phyloP scores from a whole-genome alignment of 768 basidiomycete species.

The Tricholoma terreum region DNA sequence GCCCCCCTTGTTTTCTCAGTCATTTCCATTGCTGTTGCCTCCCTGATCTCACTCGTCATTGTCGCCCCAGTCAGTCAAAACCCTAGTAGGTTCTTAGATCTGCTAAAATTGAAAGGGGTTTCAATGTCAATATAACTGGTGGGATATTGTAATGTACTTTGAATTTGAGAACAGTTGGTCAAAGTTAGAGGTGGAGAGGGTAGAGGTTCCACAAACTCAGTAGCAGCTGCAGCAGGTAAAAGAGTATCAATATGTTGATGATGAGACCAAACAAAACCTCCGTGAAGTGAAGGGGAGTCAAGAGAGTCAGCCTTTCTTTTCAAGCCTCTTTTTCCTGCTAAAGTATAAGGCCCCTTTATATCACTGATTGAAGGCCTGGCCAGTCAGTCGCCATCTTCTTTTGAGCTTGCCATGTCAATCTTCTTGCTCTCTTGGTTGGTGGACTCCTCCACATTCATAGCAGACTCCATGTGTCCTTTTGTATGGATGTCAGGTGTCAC shows the following conservation, averaged over 20 bases:
- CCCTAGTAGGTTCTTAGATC: slow-evolving; percentile 20
- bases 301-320: background rate
- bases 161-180: background rate
- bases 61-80: too few species aligned
- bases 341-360: background rate
- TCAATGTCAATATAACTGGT: slow-evolving; percentile 17
- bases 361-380: background rate
- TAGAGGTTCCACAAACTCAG: background rate
- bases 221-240: background rate
- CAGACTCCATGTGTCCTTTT: too few species aligned
- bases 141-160: background rate
- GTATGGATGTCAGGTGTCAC: background rate
- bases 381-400: too few species aligned
- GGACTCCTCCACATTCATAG: background rate
- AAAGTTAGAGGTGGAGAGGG: background rate
- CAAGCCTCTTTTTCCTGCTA: background rate
- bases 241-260: background rate
- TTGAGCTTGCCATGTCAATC: too few species aligned
- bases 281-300: background rate
- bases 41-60: too few species aligned
- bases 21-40: too few species aligned
- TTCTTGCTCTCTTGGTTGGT: background rate
- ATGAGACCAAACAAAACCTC: background rate
- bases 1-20: too few species aligned
- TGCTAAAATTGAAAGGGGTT: slow-evolving; percentile 25